Conservation (phyloP, 352 stramenopile genomes). For the Pythium brassicae region DNA sequence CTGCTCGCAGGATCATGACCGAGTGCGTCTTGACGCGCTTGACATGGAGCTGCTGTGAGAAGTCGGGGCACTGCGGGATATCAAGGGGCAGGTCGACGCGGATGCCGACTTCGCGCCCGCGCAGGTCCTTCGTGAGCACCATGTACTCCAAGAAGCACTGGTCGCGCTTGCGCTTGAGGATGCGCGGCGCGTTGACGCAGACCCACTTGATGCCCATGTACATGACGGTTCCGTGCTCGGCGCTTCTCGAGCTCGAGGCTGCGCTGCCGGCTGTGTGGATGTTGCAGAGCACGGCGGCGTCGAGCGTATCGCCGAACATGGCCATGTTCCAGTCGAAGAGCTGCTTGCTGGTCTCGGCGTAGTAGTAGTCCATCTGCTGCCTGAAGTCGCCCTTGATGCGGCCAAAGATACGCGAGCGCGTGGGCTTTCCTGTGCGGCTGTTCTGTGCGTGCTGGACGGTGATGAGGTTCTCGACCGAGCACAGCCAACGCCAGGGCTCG, state of each 20-base stretch:
- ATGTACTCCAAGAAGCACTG: slow-evolving; percentile 78
- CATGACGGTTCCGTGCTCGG: slow-evolving; percentile 21
- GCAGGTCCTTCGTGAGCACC: slow-evolving; percentile 53
- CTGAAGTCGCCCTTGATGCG: slow-evolving; percentile 57
- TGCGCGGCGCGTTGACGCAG: slow-evolving; percentile 42
- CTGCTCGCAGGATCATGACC: slow-evolving; percentile 43
- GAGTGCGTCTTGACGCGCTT: slow-evolving; percentile 48
- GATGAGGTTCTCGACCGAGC: slow-evolving; percentile 24
- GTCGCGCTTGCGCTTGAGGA: slow-evolving; percentile 62
- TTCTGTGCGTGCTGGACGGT: slow-evolving; percentile 11
- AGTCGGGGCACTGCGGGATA: slow-evolving; percentile 51
- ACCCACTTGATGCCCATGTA: slow-evolving; percentile 86
- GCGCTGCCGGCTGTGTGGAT: slow-evolving; percentile 51
- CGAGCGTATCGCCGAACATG: slow-evolving; percentile 57
- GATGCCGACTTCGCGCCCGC: slow-evolving; percentile 55
- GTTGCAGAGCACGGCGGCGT: slow-evolving; percentile 65
- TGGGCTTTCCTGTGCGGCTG: not conserved
- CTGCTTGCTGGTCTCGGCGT: slow-evolving; percentile 45
- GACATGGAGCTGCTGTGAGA: slow-evolving; percentile 45
- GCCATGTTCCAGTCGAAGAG: slow-evolving; percentile 70
- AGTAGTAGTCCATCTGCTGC: slow-evolving; percentile 66
- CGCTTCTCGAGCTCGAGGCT: slow-evolving; percentile 3
- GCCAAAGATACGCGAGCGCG: slow-evolving; percentile 53
- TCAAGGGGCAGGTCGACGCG: slow-evolving; percentile 64
- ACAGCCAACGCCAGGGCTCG: slow-evolving; percentile 15